Percentiles rank a stretch among this genome's conserved stretches.
These are phyloP conservation scores for Podaxis mareebaensis DNA, from an alignment of 768 basidiomycete species.

Conservation along the genomic window DNA sequence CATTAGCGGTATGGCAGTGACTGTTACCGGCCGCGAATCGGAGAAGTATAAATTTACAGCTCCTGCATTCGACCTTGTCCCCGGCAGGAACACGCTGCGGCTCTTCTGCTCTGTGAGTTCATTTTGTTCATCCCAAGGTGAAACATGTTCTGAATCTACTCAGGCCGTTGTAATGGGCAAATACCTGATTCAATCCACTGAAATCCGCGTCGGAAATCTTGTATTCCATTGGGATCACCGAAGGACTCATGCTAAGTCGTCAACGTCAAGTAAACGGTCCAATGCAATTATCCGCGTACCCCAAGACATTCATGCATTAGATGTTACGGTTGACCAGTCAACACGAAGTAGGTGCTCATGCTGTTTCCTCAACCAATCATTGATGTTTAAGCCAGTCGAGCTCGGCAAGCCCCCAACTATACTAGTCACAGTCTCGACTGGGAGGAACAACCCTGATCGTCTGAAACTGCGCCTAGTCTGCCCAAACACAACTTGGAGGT, in stretches of 20 bases:
- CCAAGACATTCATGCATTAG: slow-evolving; percentile 59
- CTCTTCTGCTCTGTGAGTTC: slow-evolving; percentile 72
- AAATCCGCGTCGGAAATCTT: slow-evolving; percentile 64
- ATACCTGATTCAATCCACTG: slow-evolving; percentile 66
- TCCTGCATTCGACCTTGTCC: slow-evolving; percentile 40
- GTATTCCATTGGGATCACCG: slow-evolving; percentile 66
- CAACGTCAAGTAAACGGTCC: slow-evolving; percentile 25
- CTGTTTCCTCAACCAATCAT: neutral
- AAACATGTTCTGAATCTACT: slow-evolving; percentile 8
- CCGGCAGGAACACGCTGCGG: slow-evolving; percentile 59
- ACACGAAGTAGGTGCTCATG: slow-evolving; percentile 15
- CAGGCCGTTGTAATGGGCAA: slow-evolving; percentile 73
- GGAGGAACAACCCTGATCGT: slow-evolving; percentile 63
- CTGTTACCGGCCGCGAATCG: slow-evolving; percentile 61
- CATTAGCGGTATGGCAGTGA: slow-evolving; percentile 61
- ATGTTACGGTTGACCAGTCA: slow-evolving; percentile 65
- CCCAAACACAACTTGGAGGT: slow-evolving; percentile 53
- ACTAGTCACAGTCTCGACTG: slow-evolving; percentile 59
- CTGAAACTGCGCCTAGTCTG: slow-evolving; percentile 55
- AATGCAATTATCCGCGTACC: slow-evolving; percentile 57
- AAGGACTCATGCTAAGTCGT: slow-evolving; percentile 33
- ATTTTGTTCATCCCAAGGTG: neutral
- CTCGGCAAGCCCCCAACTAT: slow-evolving; percentile 60
- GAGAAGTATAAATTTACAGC: slow-evolving; percentile 60
- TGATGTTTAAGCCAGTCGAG: slow-evolving; percentile 46